phyloP scores from a whole-genome alignment of 2,329 filamentous ascomycete genomes.

The Decorospora gaudefroyi region DNA sequence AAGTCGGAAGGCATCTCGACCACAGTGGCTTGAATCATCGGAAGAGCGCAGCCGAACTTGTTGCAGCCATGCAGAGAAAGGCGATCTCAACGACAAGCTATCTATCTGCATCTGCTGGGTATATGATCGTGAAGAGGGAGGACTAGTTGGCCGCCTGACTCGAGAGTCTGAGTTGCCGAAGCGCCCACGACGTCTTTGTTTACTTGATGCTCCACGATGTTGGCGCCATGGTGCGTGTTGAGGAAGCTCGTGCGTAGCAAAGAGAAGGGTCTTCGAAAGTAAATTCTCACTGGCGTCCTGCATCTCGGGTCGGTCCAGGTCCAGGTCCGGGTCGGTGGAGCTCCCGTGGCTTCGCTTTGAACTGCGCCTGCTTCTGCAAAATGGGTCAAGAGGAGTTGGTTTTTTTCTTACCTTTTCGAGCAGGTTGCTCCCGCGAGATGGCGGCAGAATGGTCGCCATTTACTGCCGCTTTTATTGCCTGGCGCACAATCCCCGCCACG shows the following conservation, averaged over 20 bases:
- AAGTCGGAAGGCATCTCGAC: conserved; percentile 21
- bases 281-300: conserved; percentile 8
- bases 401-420: background rate
- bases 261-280: conserved; percentile 10
- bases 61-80: conserved; percentile 19
- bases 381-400: background rate
- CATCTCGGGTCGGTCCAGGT: conserved; percentile 9
- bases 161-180: background rate
- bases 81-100: conserved; percentile 13
- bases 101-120: too few relatives aligned
- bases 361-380: background rate
- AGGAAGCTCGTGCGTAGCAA: conserved; percentile 8
- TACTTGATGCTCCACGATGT: conserved; percentile 6
- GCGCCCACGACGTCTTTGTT: conserved; percentile 4
- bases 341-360: conserved; percentile 4
- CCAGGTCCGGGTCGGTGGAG: background rate
- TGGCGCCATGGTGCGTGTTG: background rate
- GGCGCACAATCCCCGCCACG: background rate
- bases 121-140: conserved; percentile 4
- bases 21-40: conserved; percentile 17
- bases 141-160: conserved; percentile 7
- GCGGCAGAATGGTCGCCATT: background rate
- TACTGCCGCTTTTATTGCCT: background rate
- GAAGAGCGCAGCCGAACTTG: conserved; percentile 13
- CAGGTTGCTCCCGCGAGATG: background rate